Evolutionary conservation across 2,329 filamentous ascomycete genomes (phyloP).

Genomic region (Nakataea oryzae): DNA sequence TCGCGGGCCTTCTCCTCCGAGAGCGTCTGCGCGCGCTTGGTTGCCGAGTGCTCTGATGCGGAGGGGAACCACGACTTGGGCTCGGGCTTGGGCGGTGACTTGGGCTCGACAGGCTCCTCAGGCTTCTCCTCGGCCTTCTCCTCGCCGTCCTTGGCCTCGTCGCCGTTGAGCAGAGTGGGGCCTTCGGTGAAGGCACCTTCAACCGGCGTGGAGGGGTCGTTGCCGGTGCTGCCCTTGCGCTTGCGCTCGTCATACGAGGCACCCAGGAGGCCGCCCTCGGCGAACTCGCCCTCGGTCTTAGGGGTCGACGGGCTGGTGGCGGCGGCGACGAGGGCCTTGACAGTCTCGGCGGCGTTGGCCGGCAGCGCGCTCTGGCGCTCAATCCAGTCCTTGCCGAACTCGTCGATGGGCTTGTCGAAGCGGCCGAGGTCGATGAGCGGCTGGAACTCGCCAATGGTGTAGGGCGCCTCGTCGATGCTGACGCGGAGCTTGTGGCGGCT

Average conservation of each 20-base stretch:
- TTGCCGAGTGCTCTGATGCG: conserved; percentile 16
- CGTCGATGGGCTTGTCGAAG: conserved; percentile 42
- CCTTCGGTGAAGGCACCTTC: conserved; percentile 42
- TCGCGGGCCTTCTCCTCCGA: conserved; percentile 1
- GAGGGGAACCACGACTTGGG: conserved; percentile 26
- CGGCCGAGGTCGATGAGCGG: conserved; percentile 55
- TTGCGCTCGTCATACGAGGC: conserved; percentile 37
- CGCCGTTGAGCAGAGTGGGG: conserved; percentile 42
- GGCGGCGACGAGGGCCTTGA: conserved; percentile 17
- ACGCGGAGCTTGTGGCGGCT: conserved; percentile 22
- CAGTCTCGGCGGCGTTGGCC: conserved; percentile 12
- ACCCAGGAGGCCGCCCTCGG: conserved; percentile 39
- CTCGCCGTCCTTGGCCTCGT: neutral
- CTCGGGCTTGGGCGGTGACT: conserved; percentile 11
- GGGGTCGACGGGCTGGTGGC: conserved; percentile 21
- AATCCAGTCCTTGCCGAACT: conserved; percentile 34
- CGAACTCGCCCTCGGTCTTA: conserved; percentile 22
- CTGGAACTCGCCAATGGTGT: conserved; percentile 56
- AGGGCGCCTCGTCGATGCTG: conserved; percentile 40
- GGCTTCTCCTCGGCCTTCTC: neutral
- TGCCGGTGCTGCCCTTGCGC: conserved; percentile 16
- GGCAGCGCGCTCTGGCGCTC: conserved; percentile 16
- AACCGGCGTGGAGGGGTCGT: conserved; percentile 8
- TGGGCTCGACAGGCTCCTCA: conserved; percentile 4
- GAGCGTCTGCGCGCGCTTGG: conserved; percentile 5